A percentile compares a stretch with the other conserved stretches of the same genome.
Conservation (phyloP, 2,329 filamentous ascomycete species). For the Aspergillus calidoustus region DNA sequence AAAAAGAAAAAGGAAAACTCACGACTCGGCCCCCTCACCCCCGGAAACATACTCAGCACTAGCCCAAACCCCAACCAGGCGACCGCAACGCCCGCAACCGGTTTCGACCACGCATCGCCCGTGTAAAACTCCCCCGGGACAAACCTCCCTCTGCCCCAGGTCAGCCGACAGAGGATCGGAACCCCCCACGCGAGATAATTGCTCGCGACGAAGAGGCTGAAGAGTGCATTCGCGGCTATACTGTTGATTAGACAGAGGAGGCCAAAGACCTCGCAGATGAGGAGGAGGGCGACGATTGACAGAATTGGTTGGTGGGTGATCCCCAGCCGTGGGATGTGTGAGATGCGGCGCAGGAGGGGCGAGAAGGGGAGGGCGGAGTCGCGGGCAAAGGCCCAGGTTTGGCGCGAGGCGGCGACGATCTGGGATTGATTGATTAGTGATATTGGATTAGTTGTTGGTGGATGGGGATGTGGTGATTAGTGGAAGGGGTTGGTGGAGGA, state of each 20-base stretch:
- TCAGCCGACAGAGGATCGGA: slow-evolving; percentile 62
- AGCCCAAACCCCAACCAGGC: slow-evolving; percentile 62
- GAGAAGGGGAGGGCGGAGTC: slow-evolving; percentile 67
- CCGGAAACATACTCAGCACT: slow-evolving; percentile 63
- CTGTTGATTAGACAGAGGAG: slow-evolving; percentile 62
- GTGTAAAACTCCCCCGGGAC: slow-evolving; percentile 64
- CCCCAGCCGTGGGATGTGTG: slow-evolving; percentile 52
- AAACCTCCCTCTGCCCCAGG: slow-evolving; percentile 64
- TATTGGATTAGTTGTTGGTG: background rate
- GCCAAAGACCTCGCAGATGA: slow-evolving; percentile 58
- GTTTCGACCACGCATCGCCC: slow-evolving; percentile 53
- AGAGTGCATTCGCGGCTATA: slow-evolving; percentile 63
- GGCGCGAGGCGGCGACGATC: slow-evolving; percentile 62
- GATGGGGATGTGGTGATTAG: too few relatives aligned
- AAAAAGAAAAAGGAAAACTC: slow-evolving; percentile 22
- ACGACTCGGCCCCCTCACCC: slow-evolving; percentile 56
- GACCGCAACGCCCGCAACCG: slow-evolving; percentile 59
- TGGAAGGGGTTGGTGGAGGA: background rate
- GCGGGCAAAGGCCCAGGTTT: slow-evolving; percentile 67
- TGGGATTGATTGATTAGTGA: slow-evolving; percentile 23
- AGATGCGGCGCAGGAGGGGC: slow-evolving; percentile 60
- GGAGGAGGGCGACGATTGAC: slow-evolving; percentile 59
- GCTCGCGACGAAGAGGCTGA: slow-evolving; percentile 60
- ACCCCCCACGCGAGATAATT: slow-evolving; percentile 66
- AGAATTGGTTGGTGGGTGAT: slow-evolving; percentile 57